Evolutionary conservation across 352 stramenopile genomes (phyloP).

Genomic region (Phytophthora citrophthora): DNA sequence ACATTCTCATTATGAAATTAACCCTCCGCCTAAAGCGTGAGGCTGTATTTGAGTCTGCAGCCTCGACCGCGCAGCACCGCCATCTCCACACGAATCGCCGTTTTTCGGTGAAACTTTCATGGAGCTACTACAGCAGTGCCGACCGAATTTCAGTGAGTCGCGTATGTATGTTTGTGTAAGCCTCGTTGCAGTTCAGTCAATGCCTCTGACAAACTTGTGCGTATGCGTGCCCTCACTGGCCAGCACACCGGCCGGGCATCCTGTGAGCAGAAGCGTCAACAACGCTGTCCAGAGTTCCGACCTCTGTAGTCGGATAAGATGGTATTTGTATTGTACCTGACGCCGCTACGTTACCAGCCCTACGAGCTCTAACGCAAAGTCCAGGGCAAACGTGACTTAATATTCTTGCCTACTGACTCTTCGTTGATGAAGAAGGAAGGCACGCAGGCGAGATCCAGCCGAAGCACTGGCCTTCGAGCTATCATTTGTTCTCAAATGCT

Average conservation of each 20-base stretch:
- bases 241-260: not conserved
- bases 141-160: not conserved
- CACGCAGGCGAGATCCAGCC: conserved; percentile 21
- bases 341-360: not conserved
- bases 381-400: conserved; percentile 19
- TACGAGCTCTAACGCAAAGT: conserved; percentile 7
- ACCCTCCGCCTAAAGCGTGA: not conserved
- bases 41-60: no score
- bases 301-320: conserved; percentile 16
- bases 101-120: not conserved
- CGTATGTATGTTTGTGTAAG: not conserved
- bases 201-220: not conserved
- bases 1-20: not conserved
- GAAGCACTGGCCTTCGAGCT: conserved; percentile 13
- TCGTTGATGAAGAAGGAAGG: conserved; percentile 22
- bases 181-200: not conserved
- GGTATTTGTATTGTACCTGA: not conserved
- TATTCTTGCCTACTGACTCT: conserved; percentile 32
- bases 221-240: conserved; percentile 4
- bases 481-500: conserved; percentile 37
- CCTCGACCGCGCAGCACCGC: no score
- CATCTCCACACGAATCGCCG: no score
- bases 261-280: not conserved
- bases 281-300: conserved; percentile 1
- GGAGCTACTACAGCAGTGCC: not conserved